Percentiles rank a stretch among this genome's conserved stretches.
phyloP scores from a whole-genome alignment of 345 rosid genomes.

The Anastatica hierochuntica region DNA sequence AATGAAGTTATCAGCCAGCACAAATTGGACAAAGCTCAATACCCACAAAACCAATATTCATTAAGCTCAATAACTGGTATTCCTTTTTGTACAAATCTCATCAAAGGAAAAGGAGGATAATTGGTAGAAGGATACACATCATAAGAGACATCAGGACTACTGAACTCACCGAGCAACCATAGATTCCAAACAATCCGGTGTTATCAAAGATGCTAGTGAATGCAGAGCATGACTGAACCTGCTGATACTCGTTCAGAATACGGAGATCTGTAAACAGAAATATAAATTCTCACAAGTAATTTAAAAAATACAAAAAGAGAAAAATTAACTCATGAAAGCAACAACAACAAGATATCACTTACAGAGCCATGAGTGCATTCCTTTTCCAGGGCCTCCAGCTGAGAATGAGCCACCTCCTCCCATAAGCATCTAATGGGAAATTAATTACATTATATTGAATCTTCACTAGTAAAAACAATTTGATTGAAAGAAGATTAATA shows the following conservation, averaged over 20 bases:
- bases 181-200: conserved; percentile 65
- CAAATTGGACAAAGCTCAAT: neutral
- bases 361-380: conserved; percentile 93
- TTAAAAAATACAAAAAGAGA: no score
- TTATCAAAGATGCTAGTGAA: conserved; percentile 61
- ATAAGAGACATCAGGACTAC: neutral
- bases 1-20: no score
- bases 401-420: conserved; percentile 99
- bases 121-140: no score
- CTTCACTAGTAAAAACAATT: neutral
- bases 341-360: conserved; percentile 26
- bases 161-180: conserved; percentile 59
- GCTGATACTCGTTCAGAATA: conserved; percentile 43
- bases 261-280: conserved; percentile 42
- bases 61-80: neutral
- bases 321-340: no score
- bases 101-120: neutral
- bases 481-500: no score
- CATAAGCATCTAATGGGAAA: conserved; percentile 66
- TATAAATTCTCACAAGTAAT: no score
- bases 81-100: no score
- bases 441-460: neutral
- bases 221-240: conserved; percentile 64
- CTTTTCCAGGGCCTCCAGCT: conserved; percentile 96
- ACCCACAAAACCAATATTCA: neutral